Evolutionary conservation across 2,329 filamentous ascomycete genomes (phyloP), one percentile per base, ranked within the genome.

Genomic region (Colletotrichum tanaceti): DNA sequence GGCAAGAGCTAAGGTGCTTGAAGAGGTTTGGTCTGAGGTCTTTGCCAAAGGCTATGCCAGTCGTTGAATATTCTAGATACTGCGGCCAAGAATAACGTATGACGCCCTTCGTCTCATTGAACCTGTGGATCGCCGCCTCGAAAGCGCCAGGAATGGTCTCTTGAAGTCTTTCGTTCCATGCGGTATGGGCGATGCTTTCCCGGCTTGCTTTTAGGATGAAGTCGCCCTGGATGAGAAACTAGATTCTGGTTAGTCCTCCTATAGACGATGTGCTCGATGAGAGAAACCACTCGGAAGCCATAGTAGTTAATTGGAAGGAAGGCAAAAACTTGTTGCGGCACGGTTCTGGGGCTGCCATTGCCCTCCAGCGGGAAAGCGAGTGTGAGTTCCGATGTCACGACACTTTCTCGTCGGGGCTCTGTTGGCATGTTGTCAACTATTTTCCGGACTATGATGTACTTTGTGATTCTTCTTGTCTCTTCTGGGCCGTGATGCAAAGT

Each of bases 181-280:
- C 44, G 7, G 46, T 38, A 5, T 22, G 32, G 70, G 38, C 68
- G 16, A 76, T 63, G 44, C 71, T 71, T 55, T 76, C 72, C 13
- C 74, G 70, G 63, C 63, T 75, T 14, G 74, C 72, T 13, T 65
- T 53, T 13, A 75, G 64, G 1, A 76, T 52, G 38, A 76, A 77
- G 67, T 77, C 74, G 20, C 68, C 73, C 53, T 76, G 75, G 22
- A 77, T 70, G 11, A 76, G 52, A 63, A 75, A 76, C 75, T 77
- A 35, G 28, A 63, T 50, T 59, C 52, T 59, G 57, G n/a, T 73
- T 57, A 61, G 43, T 28, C 9, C 6, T 22, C 6, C 16, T 16
- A 3, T 5, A 22, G 18, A 18, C 38, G 32, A 38, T 11, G 3
- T 14, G 4, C 16, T 14, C 13, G 22, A 5, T 5, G 54, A 10